These are phyloP conservation scores for Colletotrichum trifolii DNA, from an alignment of 2,329 filamentous ascomycete genomes.

Conservation along the genomic window DNA sequence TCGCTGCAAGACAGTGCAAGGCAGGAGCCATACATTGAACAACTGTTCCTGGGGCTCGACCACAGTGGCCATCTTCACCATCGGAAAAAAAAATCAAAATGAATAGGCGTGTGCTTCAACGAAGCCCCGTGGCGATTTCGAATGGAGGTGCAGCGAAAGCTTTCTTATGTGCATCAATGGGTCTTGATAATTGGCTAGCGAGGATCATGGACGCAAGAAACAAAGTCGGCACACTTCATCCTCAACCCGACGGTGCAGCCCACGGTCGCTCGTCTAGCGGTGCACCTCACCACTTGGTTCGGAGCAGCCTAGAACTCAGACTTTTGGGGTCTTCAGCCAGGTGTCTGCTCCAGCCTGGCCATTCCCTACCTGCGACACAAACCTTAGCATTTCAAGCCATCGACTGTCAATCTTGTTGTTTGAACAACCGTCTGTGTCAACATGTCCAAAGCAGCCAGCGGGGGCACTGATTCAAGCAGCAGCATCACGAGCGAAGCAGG, in stretches of 20 bases:
- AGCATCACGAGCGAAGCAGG: background rate
- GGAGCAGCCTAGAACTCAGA: constrained; percentile 32
- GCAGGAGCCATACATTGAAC: too few relatives aligned
- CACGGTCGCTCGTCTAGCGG: constrained; percentile 24
- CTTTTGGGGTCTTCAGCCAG: constrained; percentile 25
- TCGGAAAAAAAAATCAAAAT: too few relatives aligned
- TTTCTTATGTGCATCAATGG: background rate
- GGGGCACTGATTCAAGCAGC: background rate
- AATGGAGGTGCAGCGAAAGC: too few relatives aligned
- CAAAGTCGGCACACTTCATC: constrained; percentile 23
- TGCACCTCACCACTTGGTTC: constrained; percentile 24
- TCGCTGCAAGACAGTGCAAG: too few relatives aligned
- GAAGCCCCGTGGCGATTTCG: too few relatives aligned
- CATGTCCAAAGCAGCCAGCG: background rate
- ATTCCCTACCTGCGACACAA: constrained; percentile 19
- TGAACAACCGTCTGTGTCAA: background rate
- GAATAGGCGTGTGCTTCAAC: too few relatives aligned
- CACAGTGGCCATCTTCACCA: too few relatives aligned
- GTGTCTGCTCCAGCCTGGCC: constrained; percentile 25
- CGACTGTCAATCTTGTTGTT: constrained; percentile 1
- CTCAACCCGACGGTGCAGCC: constrained; percentile 10
- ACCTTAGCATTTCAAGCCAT: constrained; percentile 8
- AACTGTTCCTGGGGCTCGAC: too few relatives aligned
- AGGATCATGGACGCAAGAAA: constrained; percentile 26
- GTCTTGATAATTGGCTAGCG: constrained; percentile 19